Conservation (phyloP, 2,329 filamentous ascomycete genomes). For the Verticillium zaregamsianum region DNA sequence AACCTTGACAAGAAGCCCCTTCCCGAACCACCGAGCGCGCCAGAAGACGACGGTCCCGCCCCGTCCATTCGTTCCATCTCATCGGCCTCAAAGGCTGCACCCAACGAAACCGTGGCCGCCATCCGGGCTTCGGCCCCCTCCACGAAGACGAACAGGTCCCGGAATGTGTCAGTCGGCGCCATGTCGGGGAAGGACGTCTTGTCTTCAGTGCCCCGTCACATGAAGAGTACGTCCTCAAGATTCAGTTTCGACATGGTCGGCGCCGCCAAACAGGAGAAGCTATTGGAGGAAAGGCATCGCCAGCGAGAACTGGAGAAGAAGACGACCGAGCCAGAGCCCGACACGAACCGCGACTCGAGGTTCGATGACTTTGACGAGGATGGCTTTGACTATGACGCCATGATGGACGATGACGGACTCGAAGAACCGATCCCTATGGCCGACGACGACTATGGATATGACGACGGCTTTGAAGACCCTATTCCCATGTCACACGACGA, state of each 20-base stretch:
- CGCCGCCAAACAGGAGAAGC: slow-evolving; percentile 61
- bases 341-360: slow-evolving; percentile 41
- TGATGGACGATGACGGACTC: slow-evolving; percentile 61
- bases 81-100: slow-evolving; percentile 25
- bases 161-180: slow-evolving; percentile 40
- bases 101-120: slow-evolving; percentile 17
- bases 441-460: slow-evolving; percentile 44
- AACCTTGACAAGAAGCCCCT: slow-evolving; percentile 12
- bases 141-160: slow-evolving; percentile 38
- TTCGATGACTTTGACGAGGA: slow-evolving; percentile 62
- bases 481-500: slow-evolving; percentile 54
- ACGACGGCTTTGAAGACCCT: slow-evolving; percentile 57
- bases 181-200: slow-evolving; percentile 38
- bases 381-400: slow-evolving; percentile 56
- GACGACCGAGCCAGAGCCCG: slow-evolving; percentile 30
- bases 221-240: slow-evolving; percentile 73
- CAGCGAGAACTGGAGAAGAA: slow-evolving; percentile 62
- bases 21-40: slow-evolving; percentile 29
- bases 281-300: slow-evolving; percentile 69
- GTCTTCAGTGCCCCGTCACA: slow-evolving; percentile 55
- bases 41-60: slow-evolving; percentile 23
- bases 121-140: slow-evolving; percentile 25
- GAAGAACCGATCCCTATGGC: slow-evolving; percentile 59
- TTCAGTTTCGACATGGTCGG: slow-evolving; percentile 82
- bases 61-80: slow-evolving; percentile 21